phyloP scores from a whole-genome alignment of 2,329 filamentous ascomycete species.

The Tolypocladium album region DNA sequence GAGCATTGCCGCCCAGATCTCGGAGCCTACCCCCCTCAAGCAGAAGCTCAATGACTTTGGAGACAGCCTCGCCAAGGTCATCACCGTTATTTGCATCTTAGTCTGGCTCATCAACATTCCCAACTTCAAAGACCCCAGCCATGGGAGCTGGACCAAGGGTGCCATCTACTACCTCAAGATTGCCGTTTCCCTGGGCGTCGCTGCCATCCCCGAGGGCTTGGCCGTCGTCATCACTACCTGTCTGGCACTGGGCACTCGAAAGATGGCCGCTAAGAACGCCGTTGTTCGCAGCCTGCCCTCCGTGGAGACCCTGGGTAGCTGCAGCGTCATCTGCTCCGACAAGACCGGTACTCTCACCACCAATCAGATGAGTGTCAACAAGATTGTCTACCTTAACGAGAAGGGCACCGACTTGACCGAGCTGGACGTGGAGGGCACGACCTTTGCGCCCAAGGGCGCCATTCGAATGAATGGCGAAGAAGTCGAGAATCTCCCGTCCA shows the following conservation, averaged over 20 bases:
- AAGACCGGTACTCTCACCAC: conserved; percentile 98
- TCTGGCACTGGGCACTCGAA: conserved; percentile 86
- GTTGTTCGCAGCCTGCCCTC: conserved; percentile 94
- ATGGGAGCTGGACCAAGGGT: conserved; percentile 90
- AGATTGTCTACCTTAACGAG: conserved; percentile 73
- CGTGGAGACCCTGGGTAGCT: conserved; percentile 95
- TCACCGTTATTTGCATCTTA: conserved; percentile 89
- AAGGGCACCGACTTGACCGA: conserved; percentile 68
- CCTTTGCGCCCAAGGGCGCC: conserved; percentile 73
- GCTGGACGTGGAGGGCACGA: conserved; percentile 84
- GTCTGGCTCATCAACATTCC: conserved; percentile 99
- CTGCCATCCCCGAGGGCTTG: conserved; percentile 93
- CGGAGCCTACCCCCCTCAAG: conserved; percentile 91
- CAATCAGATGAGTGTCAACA: conserved; percentile 98
- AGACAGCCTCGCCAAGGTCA: conserved; percentile 92
- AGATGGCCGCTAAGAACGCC: conserved; percentile 98
- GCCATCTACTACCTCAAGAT: conserved; percentile 99
- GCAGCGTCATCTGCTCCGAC: conserved; percentile 98
- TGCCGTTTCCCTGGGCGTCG: conserved; percentile 93
- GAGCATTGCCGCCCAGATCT: conserved; percentile 96
- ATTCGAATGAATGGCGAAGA: conserved; percentile 59
- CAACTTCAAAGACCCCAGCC: conserved; percentile 90
- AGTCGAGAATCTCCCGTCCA: conserved; percentile 56
- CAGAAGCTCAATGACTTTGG: conserved; percentile 99
- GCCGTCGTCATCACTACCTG: conserved; percentile 99